phyloP scores from a whole-genome alignment of 345 rosid species.

The Gossypium arboreum region DNA sequence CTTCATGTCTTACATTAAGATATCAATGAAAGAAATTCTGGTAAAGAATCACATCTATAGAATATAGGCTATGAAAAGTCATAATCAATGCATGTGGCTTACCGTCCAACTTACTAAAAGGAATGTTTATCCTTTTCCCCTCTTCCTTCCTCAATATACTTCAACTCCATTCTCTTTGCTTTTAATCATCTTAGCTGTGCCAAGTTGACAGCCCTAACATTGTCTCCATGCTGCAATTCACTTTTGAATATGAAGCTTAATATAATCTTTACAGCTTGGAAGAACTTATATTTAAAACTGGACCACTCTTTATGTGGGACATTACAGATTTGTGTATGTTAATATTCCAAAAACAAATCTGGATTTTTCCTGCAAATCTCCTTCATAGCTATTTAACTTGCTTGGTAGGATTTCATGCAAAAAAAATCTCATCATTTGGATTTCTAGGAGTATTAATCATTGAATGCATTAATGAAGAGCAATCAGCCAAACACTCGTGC shows the following conservation, averaged over 20 bases:
- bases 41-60: background rate
- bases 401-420: background rate
- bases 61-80: background rate
- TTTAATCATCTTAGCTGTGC: conserved; percentile 21
- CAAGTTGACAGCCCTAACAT: conserved; percentile 4
- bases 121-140: background rate
- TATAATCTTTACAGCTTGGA: conserved; percentile 28
- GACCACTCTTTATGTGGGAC: background rate
- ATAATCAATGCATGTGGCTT: conserved; percentile 11
- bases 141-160: background rate
- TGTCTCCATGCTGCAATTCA: conserved; percentile 11
- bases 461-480: background rate
- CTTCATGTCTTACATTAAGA: background rate
- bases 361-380: background rate
- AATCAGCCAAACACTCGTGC: conserved; percentile 16
- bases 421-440: background rate
- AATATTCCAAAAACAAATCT: conserved; percentile 1
- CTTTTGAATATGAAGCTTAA: background rate
- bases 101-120: conserved; percentile 5
- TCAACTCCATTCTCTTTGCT: background rate
- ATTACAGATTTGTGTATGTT: background rate
- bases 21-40: background rate
- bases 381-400: background rate
- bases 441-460: conserved; percentile 8
- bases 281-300: background rate